Percentiles rank a stretch among this genome's conserved stretches.
Conservation (phyloP, 1,284 basidiomycete genomes). For the Apiotrichum akiyoshidainum region DNA sequence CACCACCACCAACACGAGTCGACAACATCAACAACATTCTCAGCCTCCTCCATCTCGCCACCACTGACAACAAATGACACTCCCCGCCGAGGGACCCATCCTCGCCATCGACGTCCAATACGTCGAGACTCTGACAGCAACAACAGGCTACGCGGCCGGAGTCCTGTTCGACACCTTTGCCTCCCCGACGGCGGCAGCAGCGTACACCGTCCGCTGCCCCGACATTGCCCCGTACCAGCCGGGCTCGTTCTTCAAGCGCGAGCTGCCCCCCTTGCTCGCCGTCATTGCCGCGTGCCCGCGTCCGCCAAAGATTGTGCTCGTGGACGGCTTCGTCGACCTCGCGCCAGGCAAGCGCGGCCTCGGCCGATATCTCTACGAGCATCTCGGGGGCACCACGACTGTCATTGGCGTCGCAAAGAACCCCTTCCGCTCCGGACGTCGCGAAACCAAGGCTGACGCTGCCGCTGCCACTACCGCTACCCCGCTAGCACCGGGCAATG, state of each 20-base stretch:
- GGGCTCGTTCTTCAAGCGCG: conserved; percentile 8
- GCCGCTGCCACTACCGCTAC: too few relatives aligned
- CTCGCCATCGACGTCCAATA: not conserved
- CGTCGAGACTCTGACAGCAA: not conserved
- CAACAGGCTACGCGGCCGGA: conserved; percentile 1
- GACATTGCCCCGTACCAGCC: conserved; percentile 1
- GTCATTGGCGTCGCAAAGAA: conserved; percentile 9
- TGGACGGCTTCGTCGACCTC: conserved; percentile 11
- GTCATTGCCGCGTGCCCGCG: not conserved
- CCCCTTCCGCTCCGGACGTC: not conserved
- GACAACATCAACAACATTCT: too few relatives aligned
- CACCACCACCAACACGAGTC: too few relatives aligned
- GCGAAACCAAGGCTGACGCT: not conserved
- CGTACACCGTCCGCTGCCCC: not conserved
- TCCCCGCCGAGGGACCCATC: not conserved
- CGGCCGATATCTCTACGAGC: conserved; percentile 1
- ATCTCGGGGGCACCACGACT: not conserved
- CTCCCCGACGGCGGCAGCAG: not conserved
- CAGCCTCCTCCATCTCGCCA: not conserved
- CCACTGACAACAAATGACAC: not conserved
- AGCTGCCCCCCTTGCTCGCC: conserved; percentile 1
- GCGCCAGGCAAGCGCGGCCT: not conserved
- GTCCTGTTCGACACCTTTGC: not conserved
- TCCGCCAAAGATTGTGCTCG: not conserved
- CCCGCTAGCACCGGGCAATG: too few relatives aligned